These are phyloP conservation scores for Leptosphaerulina australis DNA, from an alignment of 2,329 filamentous ascomycete species.

Conservation along the genomic window DNA sequence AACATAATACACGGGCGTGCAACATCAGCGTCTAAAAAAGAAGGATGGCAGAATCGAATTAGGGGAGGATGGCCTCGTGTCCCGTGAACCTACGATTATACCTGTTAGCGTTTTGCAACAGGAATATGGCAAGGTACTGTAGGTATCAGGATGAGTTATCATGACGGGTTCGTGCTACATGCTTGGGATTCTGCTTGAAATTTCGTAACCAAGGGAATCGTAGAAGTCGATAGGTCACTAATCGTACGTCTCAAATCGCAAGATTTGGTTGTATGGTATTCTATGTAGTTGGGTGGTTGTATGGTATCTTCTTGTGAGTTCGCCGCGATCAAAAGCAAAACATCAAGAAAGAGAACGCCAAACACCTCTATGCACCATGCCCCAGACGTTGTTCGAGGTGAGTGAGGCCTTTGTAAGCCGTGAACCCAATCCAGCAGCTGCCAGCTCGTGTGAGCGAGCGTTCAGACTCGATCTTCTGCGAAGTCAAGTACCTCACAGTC, in stretches of 20 bases:
- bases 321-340: neutral
- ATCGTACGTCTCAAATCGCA: no score
- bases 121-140: neutral
- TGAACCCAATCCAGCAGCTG: no score
- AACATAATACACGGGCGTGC: neutral
- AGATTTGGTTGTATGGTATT: neutral
- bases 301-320: conserved; percentile 4
- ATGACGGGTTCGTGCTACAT: neutral
- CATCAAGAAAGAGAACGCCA: neutral
- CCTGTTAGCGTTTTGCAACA: conserved; percentile 22
- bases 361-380: neutral
- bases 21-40: neutral
- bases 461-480: conserved; percentile 63
- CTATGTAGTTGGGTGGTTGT: conserved; percentile 2
- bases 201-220: no score
- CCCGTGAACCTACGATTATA: conserved; percentile 20
- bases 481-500: conserved; percentile 92
- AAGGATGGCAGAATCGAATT: no score
- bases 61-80: neutral
- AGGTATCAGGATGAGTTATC: no score
- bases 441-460: no score
- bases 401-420: no score
- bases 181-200: no score
- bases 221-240: no score
- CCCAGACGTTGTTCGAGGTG: neutral